Evolutionary conservation across 768 basidiomycete genomes (phyloP).

Genomic region (Suillus bovinus): DNA sequence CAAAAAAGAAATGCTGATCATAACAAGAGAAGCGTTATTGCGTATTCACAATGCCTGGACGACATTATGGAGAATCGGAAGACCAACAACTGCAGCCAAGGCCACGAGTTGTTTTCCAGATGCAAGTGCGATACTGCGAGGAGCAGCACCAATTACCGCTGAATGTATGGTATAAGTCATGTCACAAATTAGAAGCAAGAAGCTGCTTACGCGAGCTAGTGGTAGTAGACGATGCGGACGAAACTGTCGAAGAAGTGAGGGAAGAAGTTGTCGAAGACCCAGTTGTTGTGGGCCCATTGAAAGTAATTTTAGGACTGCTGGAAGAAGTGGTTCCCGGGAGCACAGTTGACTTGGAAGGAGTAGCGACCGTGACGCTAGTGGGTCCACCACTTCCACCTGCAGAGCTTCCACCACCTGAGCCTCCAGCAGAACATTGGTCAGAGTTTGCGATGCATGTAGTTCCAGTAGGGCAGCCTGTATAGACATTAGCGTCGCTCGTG

Average conservation of each 20-base stretch:
- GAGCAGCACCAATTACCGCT: conserved; percentile 5
- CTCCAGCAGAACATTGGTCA: not conserved
- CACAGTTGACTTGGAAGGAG: not conserved
- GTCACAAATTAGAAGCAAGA: not conserved
- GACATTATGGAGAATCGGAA: conserved; percentile 8
- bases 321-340: not conserved
- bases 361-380: not conserved
- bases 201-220: conserved; percentile 7
- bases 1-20: not conserved
- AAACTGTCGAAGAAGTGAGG: not conserved
- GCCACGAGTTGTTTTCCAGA: conserved; percentile 2
- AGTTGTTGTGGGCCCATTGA: not conserved
- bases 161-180: not conserved
- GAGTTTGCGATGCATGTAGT: not conserved
- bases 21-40: not conserved
- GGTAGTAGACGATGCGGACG: conserved; percentile 2
- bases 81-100: conserved; percentile 12
- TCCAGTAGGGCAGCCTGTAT: conserved; percentile 21
- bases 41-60: not conserved
- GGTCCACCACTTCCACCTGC: not conserved
- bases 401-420: not conserved
- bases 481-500: not conserved
- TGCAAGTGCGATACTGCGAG: conserved; percentile 11
- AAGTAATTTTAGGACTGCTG: not conserved
- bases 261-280: not conserved